phyloP scores from a whole-genome alignment of 2,329 filamentous ascomycete genomes.

The Aspergillus ustus region DNA sequence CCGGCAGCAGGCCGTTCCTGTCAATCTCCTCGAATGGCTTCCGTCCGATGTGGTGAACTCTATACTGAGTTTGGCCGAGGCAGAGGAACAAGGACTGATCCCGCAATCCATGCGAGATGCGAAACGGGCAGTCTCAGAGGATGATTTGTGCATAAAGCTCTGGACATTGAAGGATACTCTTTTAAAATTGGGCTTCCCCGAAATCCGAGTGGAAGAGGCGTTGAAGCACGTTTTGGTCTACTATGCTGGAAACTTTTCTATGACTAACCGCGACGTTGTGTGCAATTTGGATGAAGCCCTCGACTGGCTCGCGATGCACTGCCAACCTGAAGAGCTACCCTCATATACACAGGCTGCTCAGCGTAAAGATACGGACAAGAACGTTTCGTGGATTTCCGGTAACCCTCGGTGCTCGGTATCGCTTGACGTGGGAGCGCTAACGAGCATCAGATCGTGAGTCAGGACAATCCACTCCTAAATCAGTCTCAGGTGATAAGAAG shows the following conservation, averaged over 20 bases:
- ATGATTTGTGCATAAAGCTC: conserved; percentile 76
- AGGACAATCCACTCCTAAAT: conserved; percentile 32
- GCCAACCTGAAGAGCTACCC: conserved; percentile 69
- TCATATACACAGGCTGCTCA: conserved; percentile 63
- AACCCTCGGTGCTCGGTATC: conserved; percentile 26
- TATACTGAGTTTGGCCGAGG: conserved; percentile 67
- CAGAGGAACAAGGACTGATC: conserved; percentile 46
- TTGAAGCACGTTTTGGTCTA: conserved; percentile 71
- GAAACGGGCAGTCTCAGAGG: conserved; percentile 63
- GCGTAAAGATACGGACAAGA: conserved; percentile 36
- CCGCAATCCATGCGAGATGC: conserved; percentile 31
- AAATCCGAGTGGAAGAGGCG: conserved; percentile 64
- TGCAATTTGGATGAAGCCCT: conserved; percentile 89
- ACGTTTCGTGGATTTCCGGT: conserved; percentile 44
- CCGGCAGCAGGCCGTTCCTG: conserved; percentile 76
- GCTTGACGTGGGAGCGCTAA: conserved; percentile 31
- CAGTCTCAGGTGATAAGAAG: conserved; percentile 28
- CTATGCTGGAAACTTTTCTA: conserved; percentile 62
- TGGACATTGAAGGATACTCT: conserved; percentile 85
- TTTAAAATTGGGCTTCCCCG: conserved; percentile 68
- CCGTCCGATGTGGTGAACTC: conserved; percentile 77
- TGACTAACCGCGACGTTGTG: conserved; percentile 65
- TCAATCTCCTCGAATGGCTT: conserved; percentile 76
- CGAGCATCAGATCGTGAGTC: conserved; percentile 35
- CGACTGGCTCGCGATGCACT: conserved; percentile 87